Evolutionary conservation across 2,329 filamentous ascomycete species (phyloP), one percentile per base, ranked within the genome.

Genomic region (Colletotrichum musae): DNA sequence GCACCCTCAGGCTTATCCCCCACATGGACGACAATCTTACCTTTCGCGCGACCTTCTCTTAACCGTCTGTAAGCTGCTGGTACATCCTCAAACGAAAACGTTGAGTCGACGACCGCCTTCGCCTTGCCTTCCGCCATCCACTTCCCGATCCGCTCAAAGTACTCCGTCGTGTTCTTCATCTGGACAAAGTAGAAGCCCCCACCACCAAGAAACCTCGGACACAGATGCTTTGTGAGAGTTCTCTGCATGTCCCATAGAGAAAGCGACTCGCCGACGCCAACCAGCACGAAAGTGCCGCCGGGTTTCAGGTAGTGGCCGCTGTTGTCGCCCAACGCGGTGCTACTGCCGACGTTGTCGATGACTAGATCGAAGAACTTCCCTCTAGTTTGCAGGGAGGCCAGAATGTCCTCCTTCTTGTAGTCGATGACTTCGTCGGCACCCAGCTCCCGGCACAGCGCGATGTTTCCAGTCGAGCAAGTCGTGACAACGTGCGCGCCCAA

Each of bases 221-320:
- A 52, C 4, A 68, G 7, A 1, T 43, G 43, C 12, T 52, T 68
- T 6, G 45, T 28, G 2, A 53, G n/a, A 16, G 41, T 64, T 26
- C 28, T 48, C 12, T 59, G 28, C 1, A 50, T 45, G 6, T 58
- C 63, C 12, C 50, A 61, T 7, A 66, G 21, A 1, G 59, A 43
- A 1, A 57, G 4, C 68, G 69, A 45, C 74, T 68, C 63, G 15
- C 73, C 48, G 58, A 74, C 63, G n/a, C 91, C 91, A 53, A 93
- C 85, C 77, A 92, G 89, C 65, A 92, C 85, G 73, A 92, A 89
- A 15, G 83, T 83, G 5, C 91, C 91, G 57, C 88, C 85, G 16
- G 84, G 79, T 68, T 86, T 83, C 41, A 93, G 81, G 32, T 63
- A 68, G 4, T 39, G 13, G 21, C 45, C 56, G 41, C 48, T 36